Conservation (phyloP, 208 protist species). For the Borovskyia barvae region DNA sequence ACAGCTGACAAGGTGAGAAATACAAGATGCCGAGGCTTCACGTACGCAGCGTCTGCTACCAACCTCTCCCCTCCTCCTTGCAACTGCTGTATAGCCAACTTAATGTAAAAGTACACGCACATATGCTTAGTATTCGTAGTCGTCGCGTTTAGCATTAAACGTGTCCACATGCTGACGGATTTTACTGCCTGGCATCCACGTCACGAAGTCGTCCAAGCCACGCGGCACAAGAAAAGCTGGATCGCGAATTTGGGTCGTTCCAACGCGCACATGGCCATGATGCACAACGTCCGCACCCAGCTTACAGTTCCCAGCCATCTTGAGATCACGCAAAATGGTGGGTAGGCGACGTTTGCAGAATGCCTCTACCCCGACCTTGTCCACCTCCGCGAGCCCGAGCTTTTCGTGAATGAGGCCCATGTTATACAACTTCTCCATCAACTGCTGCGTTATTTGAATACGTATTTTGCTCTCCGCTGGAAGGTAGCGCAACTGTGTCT, state of each 20-base stretch:
- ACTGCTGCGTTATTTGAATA: conserved; percentile 89
- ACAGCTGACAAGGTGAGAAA: neutral
- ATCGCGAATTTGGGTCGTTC: conserved; percentile 85
- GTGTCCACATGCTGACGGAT: conserved; percentile 86
- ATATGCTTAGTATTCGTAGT: conserved; percentile 63
- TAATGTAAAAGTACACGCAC: conserved; percentile 3
- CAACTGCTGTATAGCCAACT: neutral
- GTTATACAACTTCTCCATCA: conserved; percentile 88
- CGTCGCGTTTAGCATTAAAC: conserved; percentile 86
- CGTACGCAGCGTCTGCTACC: too few species aligned
- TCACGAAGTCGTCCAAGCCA: conserved; percentile 82
- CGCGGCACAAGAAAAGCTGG: conserved; percentile 88
- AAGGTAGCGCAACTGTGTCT: conserved; percentile 88
- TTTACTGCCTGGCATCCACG: conserved; percentile 90
- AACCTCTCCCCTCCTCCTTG: neutral
- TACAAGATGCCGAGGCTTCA: too few species aligned
- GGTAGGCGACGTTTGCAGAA: conserved; percentile 90
- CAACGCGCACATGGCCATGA: conserved; percentile 89
- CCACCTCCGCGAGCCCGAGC: conserved; percentile 79
- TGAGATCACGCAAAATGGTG: conserved; percentile 83
- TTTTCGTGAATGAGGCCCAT: conserved; percentile 90
- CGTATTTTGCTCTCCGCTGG: conserved; percentile 84
- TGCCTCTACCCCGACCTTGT: conserved; percentile 88
- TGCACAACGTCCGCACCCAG: conserved; percentile 79
- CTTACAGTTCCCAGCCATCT: conserved; percentile 89